Evolutionary conservation across 1,284 basidiomycete genomes (phyloP), one percentile per base, ranked within the genome.

Genomic region (Trametes polyzona): DNA sequence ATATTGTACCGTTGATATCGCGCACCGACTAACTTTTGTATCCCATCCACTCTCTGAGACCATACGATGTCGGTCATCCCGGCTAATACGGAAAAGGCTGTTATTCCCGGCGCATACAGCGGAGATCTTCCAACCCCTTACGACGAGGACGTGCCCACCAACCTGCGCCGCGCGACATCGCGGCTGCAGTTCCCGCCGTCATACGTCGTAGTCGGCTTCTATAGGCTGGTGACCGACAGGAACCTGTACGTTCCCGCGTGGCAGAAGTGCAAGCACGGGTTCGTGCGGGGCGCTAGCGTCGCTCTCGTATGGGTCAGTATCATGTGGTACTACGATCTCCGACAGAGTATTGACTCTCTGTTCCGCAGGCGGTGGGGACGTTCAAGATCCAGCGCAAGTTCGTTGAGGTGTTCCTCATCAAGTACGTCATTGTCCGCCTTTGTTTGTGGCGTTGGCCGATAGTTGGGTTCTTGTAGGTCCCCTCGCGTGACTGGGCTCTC

Each of bases 251-350:
- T 76, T 17, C 88, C 90, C 7, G 83, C 86, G 11, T 92, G 89
- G 90, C 76, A 86, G 60, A 92, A 91, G 70, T 90, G 88, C 67
- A 79, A 78, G 61, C 85, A 92, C 70, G 90, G 86, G 0, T 78
- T 80, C 2, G 67, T 76, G 52, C 75, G 89, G 36, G 90, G 91
- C 0, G 73, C 78, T 0, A 68, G 79, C 7, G 83, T 90, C 41
- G 90, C 87, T 0, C 64, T 80, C 0, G 72, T 81, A 26, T 93
- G 91, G 90, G 90, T 89, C 58, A 52, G 82, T 58, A 21, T 17
- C 14, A n/a, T n/a, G n/a, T 29, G 10, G 17, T 3, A 8, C 4
- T 7, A 16, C 2, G 6, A 8, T 29, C 8, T 19, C 14, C 9
- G 14, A 11, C 24, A 8, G 7, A 4, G 10, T 30, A 9, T 19